Percentiles rank a stretch among this genome's conserved stretches.
phyloP scores from a whole-genome alignment of 768 basidiomycete species.

The Boletus rubescentipes region DNA sequence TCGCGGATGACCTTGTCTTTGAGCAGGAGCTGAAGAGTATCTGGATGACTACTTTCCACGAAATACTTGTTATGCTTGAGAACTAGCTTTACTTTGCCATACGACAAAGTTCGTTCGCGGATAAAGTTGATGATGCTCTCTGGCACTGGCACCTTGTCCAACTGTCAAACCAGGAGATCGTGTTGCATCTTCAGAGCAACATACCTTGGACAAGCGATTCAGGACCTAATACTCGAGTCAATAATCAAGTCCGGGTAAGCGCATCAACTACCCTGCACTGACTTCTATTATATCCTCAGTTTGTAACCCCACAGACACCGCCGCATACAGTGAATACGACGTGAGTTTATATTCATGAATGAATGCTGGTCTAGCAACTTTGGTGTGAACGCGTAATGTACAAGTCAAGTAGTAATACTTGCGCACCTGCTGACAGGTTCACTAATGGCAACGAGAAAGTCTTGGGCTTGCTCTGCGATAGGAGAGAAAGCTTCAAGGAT shows the following conservation, averaged over 20 bases:
- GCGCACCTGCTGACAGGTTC: slow-evolving; percentile 98
- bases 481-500: slow-evolving; percentile 98
- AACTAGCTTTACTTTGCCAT: slow-evolving; percentile 98
- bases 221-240: slow-evolving; percentile 54
- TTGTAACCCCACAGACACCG: slow-evolving; percentile 96
- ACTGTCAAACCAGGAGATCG: slow-evolving; percentile 3
- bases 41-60: slow-evolving; percentile 94
- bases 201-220: slow-evolving; percentile 74
- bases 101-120: slow-evolving; percentile 89
- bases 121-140: slow-evolving; percentile 84
- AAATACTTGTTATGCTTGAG: slow-evolving; percentile 97
- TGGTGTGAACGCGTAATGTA: slow-evolving; percentile 28
- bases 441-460: slow-evolving; percentile 96
- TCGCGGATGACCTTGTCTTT: slow-evolving; percentile 85
- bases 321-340: slow-evolving; percentile 96
- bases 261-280: slow-evolving; percentile 31
- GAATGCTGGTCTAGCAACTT: slow-evolving; percentile 75
- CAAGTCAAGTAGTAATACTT: slow-evolving; percentile 15
- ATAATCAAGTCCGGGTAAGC: slow-evolving; percentile 31
- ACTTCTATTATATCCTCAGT: slow-evolving; percentile 99
- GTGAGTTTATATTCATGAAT: slow-evolving; percentile 99
- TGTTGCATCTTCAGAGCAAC: slow-evolving; percentile 4
- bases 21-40: slow-evolving; percentile 83
- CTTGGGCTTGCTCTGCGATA: slow-evolving; percentile 97
- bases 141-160: slow-evolving; percentile 82